Evolutionary conservation across 768 basidiomycete genomes (phyloP), one percentile per base, ranked within the genome.

Genomic region (Trametes sanguinea): DNA sequence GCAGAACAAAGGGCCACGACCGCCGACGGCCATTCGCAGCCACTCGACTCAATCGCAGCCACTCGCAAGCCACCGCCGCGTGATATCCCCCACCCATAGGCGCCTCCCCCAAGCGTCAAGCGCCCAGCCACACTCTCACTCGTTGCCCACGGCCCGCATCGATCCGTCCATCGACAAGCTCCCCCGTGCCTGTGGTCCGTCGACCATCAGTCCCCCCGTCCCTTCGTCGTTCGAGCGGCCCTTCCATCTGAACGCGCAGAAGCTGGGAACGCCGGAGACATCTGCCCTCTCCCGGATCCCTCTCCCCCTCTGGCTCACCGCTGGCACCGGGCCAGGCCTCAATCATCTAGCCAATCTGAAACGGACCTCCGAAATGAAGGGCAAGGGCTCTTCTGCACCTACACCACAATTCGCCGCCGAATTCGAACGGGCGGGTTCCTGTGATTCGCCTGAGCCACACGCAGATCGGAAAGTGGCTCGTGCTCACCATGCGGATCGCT

Each of bases 321-420:
- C 57, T 57, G 51, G 57, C 30, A 55, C 54, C 52, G 62, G 62
- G 29, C 62, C 33, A 58, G 62, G 14, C 62, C 62, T 32, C 44
- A 22, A 14, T n/a, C 42, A 17, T 22, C 29, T 53, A 60, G 43
- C 57, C 59, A 43, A 47, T 43, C 63, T 60, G 63, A 64, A 60
- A 64, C 63, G 44, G 44, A 60, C 63, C 62, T 60, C 63, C 17
- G 37, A 60, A 60, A 64, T 64, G 63, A 47, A 64, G 63, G 63
- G 54, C 57, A 50, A 37, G 50, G 48, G 42, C 37, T 30, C 44
- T 33, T 10, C 37, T 27, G 44, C 42, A 22, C 17, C n/a, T 11
- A 22, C 46, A 27, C 46, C 46, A 47, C 45, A 5, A 33, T 57
- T 43, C 56, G 46, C 46, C 37, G 30, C 56, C 22, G 22, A 22